Percentiles rank a stretch among this genome's conserved stretches.
phyloP scores from a whole-genome alignment of 169 alveolate species.

The Plasmodium knowlesi region DNA sequence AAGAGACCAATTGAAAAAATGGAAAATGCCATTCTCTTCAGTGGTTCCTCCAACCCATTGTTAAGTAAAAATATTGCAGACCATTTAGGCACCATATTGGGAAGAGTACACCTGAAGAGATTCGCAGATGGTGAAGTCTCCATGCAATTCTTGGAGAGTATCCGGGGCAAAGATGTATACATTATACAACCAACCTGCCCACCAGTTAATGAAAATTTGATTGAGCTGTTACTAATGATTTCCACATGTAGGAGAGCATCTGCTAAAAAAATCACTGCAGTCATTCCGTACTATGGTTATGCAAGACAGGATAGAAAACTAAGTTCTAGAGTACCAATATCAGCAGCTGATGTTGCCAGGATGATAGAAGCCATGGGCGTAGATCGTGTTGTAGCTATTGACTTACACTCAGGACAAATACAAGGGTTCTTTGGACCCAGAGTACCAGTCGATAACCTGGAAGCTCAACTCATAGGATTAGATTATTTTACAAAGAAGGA shows the following conservation, averaged over 20 bases:
- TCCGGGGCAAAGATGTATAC: conserved; percentile 94
- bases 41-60: conserved; percentile 77
- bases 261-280: conserved; percentile 96
- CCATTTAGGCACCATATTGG: conserved; percentile 83
- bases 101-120: conserved; percentile 82
- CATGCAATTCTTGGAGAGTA: conserved; percentile 90
- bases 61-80: conserved; percentile 76
- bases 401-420: conserved; percentile 95
- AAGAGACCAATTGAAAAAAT: conserved; percentile 73
- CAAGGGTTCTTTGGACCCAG: conserved; percentile 96
- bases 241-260: conserved; percentile 95
- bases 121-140: conserved; percentile 97
- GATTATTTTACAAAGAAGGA: conserved; percentile 84
- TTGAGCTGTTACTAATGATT: conserved; percentile 96
- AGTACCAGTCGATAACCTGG: conserved; percentile 94
- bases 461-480: conserved; percentile 90
- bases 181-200: conserved; percentile 96
- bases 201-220: conserved; percentile 95
- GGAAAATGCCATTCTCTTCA: conserved; percentile 76
- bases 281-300: conserved; percentile 98
- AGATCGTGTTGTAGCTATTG: conserved; percentile 95
- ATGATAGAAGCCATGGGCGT: conserved; percentile 96
- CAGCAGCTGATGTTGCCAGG: conserved; percentile 95
- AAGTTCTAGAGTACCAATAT: conserved; percentile 91
- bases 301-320: conserved; percentile 94